phyloP scores from a whole-genome alignment of 306 rosid species.

The Malus sieversii region DNA sequence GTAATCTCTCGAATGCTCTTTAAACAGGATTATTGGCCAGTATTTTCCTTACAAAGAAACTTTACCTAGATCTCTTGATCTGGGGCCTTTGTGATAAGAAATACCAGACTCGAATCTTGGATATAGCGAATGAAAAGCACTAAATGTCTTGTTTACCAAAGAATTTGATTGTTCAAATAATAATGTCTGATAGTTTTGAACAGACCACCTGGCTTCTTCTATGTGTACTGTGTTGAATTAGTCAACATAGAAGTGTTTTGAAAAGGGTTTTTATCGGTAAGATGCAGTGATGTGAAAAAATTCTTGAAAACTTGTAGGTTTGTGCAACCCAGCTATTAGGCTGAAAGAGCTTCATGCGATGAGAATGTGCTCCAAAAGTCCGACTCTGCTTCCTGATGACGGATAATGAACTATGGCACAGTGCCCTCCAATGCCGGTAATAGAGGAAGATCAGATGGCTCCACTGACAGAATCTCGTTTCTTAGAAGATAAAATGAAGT shows the following conservation, averaged over 20 bases:
- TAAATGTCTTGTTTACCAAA: not conserved
- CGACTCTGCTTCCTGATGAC: slow-evolving; percentile 27
- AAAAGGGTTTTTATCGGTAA: not conserved
- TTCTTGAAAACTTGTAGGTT: slow-evolving; percentile 17
- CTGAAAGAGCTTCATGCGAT: slow-evolving; percentile 33
- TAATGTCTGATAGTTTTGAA: not conserved
- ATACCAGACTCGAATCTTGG: not conserved
- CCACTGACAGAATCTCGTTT: not conserved
- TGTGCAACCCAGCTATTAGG: slow-evolving; percentile 26
- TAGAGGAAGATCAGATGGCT: not conserved
- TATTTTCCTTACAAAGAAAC: not conserved
- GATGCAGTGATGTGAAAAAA: not conserved
- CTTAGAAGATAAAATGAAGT: not conserved
- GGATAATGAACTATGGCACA: not conserved
- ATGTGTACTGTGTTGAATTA: not conserved
- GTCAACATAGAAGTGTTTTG: not conserved
- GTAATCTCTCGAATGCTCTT: not conserved
- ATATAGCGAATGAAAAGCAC: not conserved
- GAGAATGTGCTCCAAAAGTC: slow-evolving; percentile 32
- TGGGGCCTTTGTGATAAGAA: not conserved
- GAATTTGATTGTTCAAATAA: not conserved
- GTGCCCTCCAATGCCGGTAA: not conserved
- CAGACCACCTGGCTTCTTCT: not conserved
- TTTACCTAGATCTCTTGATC: not conserved
- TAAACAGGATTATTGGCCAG: not conserved